Conservation (phyloP, 1,284 basidiomycete species). For the Exsudoporus floridanus region DNA sequence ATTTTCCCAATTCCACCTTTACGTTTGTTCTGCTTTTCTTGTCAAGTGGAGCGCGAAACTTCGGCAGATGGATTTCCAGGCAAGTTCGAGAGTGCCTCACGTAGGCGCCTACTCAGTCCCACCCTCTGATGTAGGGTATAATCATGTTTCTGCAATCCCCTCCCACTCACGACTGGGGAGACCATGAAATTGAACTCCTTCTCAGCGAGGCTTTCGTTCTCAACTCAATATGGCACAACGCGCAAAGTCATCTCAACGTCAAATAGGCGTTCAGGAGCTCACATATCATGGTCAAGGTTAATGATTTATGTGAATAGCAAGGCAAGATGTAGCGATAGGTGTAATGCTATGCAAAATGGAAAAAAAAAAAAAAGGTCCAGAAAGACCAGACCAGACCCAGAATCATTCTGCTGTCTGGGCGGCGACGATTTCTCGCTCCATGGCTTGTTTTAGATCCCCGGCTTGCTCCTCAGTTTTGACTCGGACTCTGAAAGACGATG, state of each 20-base stretch:
- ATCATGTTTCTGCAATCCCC: slow-evolving; percentile 99
- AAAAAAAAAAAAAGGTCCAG: neutral
- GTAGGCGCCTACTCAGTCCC: slow-evolving; percentile 6
- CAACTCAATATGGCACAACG: slow-evolving; percentile 91
- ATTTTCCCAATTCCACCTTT: slow-evolving; percentile 95
- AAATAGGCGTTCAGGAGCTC: slow-evolving; percentile 22
- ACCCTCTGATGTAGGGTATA: slow-evolving; percentile 65
- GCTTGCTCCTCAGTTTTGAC: slow-evolving; percentile 65
- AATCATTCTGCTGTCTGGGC: slow-evolving; percentile 38
- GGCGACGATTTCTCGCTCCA: slow-evolving; percentile 63
- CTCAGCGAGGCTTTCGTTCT: slow-evolving; percentile 96
- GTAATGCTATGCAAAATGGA: slow-evolving; percentile 24
- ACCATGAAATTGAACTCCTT: slow-evolving; percentile 93
- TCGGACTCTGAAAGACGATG: slow-evolving; percentile 62
- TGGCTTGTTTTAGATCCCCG: slow-evolving; percentile 52
- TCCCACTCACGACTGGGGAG: slow-evolving; percentile 93
- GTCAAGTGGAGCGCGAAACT: slow-evolving; percentile 90
- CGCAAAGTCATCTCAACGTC: slow-evolving; percentile 83
- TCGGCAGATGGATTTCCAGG: slow-evolving; percentile 95
- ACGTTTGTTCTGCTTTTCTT: slow-evolving; percentile 94
- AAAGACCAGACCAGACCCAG: neutral
- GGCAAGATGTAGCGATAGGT: slow-evolving; percentile 28
- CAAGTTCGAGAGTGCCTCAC: slow-evolving; percentile 30
- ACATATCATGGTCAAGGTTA: neutral
- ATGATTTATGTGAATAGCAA: slow-evolving; percentile 14